Conservation (phyloP, 371 early-diverging fungal genomes). For the Mortierella sp. region DNA sequence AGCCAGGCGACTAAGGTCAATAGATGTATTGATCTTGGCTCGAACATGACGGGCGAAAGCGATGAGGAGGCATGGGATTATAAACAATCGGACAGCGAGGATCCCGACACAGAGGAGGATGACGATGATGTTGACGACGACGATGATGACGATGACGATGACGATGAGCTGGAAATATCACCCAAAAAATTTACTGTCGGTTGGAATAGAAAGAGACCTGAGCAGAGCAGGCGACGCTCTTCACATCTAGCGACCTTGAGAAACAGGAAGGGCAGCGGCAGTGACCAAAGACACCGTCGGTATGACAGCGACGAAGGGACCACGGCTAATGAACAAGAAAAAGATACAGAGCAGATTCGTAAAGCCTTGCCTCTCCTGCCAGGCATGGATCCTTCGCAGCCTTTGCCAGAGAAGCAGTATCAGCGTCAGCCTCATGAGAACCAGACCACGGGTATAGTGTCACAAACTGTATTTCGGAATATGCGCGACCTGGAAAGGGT, state of each 20-base stretch:
- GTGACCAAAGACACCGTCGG: not conserved
- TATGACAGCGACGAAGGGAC: no score
- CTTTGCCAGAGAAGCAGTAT: not conserved
- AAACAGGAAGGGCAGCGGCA: not conserved
- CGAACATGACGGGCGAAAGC: not conserved
- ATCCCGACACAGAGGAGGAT: not conserved
- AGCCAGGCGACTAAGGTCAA: not conserved
- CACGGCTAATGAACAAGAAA: no score
- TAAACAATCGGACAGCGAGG: not conserved
- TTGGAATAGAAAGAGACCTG: not conserved
- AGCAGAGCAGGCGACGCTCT: not conserved
- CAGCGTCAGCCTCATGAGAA: not conserved
- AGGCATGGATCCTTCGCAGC: not conserved
- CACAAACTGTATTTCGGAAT: not conserved
- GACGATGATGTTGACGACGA: constrained; percentile 5
- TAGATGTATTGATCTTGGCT: not conserved
- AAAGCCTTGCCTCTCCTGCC: not conserved
- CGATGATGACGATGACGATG: not conserved
- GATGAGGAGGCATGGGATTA: not conserved
- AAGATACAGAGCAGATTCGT: not conserved
- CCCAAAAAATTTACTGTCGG: not conserved
- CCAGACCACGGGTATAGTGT: no score
- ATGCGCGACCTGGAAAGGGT: constrained; percentile 8
- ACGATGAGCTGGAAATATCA: constrained; percentile 2
- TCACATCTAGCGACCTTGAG: not conserved